Base-by-base conservation (phyloP, 2,329 filamentous ascomycete species). In the Rhynchosporium secalis region DNA sequence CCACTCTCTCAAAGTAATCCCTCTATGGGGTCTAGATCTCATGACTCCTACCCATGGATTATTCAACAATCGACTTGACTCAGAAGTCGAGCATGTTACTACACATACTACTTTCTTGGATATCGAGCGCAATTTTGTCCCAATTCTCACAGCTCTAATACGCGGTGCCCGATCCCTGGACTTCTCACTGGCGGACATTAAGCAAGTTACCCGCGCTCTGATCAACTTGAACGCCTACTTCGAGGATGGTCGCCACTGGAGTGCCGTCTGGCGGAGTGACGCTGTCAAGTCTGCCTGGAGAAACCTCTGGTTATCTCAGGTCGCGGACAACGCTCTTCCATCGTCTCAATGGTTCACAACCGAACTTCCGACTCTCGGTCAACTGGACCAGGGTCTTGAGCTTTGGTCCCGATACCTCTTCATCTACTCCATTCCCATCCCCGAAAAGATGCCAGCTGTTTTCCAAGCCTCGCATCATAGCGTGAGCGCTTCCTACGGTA, bases 391-490 rank as follows among this genome's bases (percentile, higher is more conserved):
- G 47, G 61, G 61, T 38, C 57, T 63, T 9, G 61, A 63, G 38
- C 28, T 63, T 13, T 63, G 61, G 61, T 77, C 75, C 62, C 74
- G 78, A 68, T 80, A 64, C 63, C 12, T 80, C 7, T 80, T 79
- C 70, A 79, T 80, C 48, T 79, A 79, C 65, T 78, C 77, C 0
- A 77, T 80, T 33, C 77, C 77, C 0, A 74, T 80, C 26, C 78
- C 78, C 3, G 71, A 72, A 4, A 62, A 63, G 9, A 71, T 72
- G 36, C 84, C 84, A 0, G 78, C 78, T n/a, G 81, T 86, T 3
- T 86, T 86, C 72, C 84, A 86, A 71, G 83, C 83, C 31, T 85
- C 84, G 1, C 84, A 86, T 68, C 84, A 86, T 73, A 84, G 82
- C 62, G 83, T 85, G 48, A 83, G 82, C 61, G 83, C 82, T 7